Conservation (phyloP, 1,284 basidiomycete genomes). For the Cryptococcus amylolentus region DNA sequence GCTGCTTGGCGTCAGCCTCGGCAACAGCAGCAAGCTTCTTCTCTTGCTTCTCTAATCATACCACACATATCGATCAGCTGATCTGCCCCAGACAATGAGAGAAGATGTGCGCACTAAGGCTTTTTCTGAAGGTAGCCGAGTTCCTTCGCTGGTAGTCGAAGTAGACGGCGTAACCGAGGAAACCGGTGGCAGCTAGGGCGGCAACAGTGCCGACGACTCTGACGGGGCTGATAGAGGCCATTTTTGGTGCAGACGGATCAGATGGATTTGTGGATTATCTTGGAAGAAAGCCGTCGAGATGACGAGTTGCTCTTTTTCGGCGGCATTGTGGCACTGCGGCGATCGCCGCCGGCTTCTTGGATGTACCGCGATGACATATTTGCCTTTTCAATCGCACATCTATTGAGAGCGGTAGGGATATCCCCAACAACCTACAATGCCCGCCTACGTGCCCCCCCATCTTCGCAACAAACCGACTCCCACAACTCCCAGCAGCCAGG, state of each 20-base stretch:
- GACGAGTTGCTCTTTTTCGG: too few relatives aligned
- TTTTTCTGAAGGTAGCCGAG: slow-evolving; percentile 81
- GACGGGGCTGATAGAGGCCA: slow-evolving; percentile 22
- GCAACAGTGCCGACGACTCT: slow-evolving; percentile 64
- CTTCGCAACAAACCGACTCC: slow-evolving; percentile 27
- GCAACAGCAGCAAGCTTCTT: slow-evolving; percentile 63
- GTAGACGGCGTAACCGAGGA: slow-evolving; percentile 78
- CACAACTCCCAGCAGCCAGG: slow-evolving; percentile 7
- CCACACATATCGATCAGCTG: slow-evolving; percentile 1
- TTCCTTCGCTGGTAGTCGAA: slow-evolving; percentile 94
- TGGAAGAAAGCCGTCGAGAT: too few relatives aligned
- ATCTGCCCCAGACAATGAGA: background rate
- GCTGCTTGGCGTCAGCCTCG: slow-evolving; percentile 58
- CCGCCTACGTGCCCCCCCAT: slow-evolving; percentile 38
- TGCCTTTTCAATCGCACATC: too few relatives aligned
- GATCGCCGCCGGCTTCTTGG: too few relatives aligned
- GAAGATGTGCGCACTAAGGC: slow-evolving; percentile 64
- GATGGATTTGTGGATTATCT: background rate
- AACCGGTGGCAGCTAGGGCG: slow-evolving; percentile 57
- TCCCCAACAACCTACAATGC: background rate
- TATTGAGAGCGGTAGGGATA: too few relatives aligned
- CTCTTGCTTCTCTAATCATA: slow-evolving; percentile 72
- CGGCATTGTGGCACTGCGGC: too few relatives aligned
- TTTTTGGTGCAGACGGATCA: background rate
- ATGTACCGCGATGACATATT: too few relatives aligned